phyloP scores from a whole-genome alignment of 768 basidiomycete genomes.

The Pisolithus marmoratus region DNA sequence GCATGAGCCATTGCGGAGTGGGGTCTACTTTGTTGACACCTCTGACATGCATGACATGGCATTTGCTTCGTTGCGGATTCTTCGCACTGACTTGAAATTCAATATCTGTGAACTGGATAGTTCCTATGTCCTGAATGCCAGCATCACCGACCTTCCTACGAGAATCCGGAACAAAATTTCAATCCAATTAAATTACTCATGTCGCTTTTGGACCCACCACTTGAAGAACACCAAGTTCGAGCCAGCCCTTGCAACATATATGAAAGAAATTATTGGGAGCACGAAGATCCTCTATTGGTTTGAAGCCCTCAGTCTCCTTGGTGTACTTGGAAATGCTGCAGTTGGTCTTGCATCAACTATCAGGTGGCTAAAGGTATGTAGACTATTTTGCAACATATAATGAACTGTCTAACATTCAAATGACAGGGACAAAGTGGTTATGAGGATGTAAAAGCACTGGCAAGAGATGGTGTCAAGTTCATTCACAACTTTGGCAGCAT shows the following conservation, averaged over 20 bases:
- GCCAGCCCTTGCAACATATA: constrained; percentile 7
- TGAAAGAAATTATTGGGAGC: constrained; percentile 16
- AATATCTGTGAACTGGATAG: constrained; percentile 16
- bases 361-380: not conserved
- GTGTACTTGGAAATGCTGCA: not conserved
- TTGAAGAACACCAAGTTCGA: constrained; percentile 7
- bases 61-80: constrained; percentile 6
- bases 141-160: constrained; percentile 12
- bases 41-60: not conserved
- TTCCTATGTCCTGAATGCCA: constrained; percentile 26
- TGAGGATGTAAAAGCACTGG: constrained; percentile 10
- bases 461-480: constrained; percentile 25
- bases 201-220: constrained; percentile 33
- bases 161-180: constrained; percentile 23
- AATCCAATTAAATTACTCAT: constrained; percentile 29
- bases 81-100: constrained; percentile 22
- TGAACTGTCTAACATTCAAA: no score
- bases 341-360: not conserved
- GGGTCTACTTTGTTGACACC: no score
- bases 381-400: no score
- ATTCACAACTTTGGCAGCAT: constrained; percentile 22
- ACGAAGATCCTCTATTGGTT: constrained; percentile 32
- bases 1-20: no score
- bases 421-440: not conserved
- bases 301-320: constrained; percentile 27